Evolutionary conservation across 2,329 filamentous ascomycete species (phyloP), one percentile per base, ranked within the genome.

Genomic region (Orbilia javanica): DNA sequence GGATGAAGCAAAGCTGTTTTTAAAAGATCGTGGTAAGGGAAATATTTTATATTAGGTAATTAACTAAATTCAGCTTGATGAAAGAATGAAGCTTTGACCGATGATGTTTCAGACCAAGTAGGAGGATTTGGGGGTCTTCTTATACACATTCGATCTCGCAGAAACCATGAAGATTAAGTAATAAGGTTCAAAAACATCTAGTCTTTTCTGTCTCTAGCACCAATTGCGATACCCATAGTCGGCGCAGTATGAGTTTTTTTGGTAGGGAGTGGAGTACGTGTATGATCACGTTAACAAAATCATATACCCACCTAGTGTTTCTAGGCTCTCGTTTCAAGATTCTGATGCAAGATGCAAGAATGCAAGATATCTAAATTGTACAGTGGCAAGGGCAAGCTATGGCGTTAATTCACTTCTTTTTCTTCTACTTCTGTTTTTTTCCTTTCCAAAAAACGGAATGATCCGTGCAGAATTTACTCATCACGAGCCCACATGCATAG

Each of bases 71-170:
- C 48, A 36, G 39, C 50, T 46, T 60, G 69, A 60, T 73, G 69
- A 65, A 73, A 65, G 57, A 72, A 65, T 60, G 55, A 46, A 46
- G 22, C 18, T 39, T 72, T 27, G 44, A 65, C 53, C 34, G 57
- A 70, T 31, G 22, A 64, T 65, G 68, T 72, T 72, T 72, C 68
- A 64, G 46, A 44, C 34, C 13, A 31, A 27, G 55, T 60, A 34
- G 55, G 57, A 50, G 34, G 36, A 31, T 27, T 55, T 7, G 25
- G 8, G 34, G 31, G 68, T 46, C 68, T 64, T 72, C 52, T 72
- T 72, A 72, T 72, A 72, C 44, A 44, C 18, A n/a, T 72, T 31
- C 31, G 13, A 25, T 10, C 8, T 8, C 5, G 27, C 22, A 42
- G 18, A 25, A 5, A 39, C 7, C 4, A 2, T 18, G 4, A 8